These are phyloP conservation scores for Artomyces pyxidatus DNA, from an alignment of 768 basidiomycete genomes.

Conservation along the genomic window DNA sequence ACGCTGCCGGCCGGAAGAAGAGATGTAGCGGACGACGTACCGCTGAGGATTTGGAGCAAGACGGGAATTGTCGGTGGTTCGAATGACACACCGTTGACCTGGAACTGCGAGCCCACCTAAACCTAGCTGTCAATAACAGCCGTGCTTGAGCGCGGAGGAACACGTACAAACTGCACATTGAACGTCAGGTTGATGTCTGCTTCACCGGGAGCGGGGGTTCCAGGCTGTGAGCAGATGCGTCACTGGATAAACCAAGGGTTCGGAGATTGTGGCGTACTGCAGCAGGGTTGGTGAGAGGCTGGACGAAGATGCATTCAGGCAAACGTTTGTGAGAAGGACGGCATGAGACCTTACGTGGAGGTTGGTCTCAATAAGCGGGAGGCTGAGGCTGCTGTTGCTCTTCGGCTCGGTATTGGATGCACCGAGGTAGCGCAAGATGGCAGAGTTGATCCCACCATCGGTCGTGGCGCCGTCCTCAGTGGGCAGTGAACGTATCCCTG, in stretches of 20 bases:
- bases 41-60: constrained; percentile 43
- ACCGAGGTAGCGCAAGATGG: constrained; percentile 43
- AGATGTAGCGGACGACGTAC: constrained; percentile 27
- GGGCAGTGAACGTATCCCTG: constrained; percentile 19
- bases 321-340: not conserved
- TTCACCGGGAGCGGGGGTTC: constrained; percentile 7
- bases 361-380: constrained; percentile 28
- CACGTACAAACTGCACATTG: constrained; percentile 10
- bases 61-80: constrained; percentile 35
- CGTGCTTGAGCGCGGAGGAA: no score
- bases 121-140: not conserved
- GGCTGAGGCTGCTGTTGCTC: constrained; percentile 21
- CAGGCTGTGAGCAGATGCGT: constrained; percentile 5
- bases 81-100: constrained; percentile 25
- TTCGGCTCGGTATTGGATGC: constrained; percentile 36
- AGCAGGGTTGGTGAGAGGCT: not conserved
- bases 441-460: constrained; percentile 43
- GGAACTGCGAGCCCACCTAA: constrained; percentile 13
- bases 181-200: constrained; percentile 16
- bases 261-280: not conserved
- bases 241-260: not conserved
- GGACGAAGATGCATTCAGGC: not conserved
- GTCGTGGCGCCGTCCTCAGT: constrained; percentile 15
- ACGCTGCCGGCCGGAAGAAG: constrained; percentile 24
- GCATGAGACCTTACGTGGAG: constrained; percentile 21